Evolutionary conservation across 2,329 filamentous ascomycete genomes (phyloP), one percentile per base, ranked within the genome.

Genomic region (Fusarium setosum): DNA sequence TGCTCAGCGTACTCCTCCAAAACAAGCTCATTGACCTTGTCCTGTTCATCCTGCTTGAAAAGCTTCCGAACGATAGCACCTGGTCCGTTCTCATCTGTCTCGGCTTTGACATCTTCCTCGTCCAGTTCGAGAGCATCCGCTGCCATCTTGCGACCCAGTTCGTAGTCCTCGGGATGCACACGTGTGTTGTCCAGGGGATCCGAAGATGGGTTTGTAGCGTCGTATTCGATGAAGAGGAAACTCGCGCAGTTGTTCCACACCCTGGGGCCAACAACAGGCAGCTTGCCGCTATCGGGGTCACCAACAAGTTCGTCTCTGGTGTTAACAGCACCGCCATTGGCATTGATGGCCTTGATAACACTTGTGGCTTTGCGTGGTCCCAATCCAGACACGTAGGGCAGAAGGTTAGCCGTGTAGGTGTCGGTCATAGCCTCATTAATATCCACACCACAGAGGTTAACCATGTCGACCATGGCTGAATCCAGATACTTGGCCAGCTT

Each of bases 191-290:
- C 96, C 23, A 99, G 85, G 59, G 96, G 97, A 75, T 99, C 96
- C 1, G 94, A 93, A 13, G 92, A 86, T 2, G 90, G 86, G 70
- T 93, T 93, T 13, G 90, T 89, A n/a, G 88, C 85, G 67, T 97
- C 94, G 73, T 93, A 97, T 53, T 92, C 90, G 61, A 99, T 92
- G 74, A 89, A 96, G 32, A 99, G 81, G 81, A 98, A 98, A 81
- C 94, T 97, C 57, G 96, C 94, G 74, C 94, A 97, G 77, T 99
- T 99, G 77, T 94, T 94, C 90, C 93, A 99, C 21, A 98, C 94
- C 65, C 92, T 91, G 12, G 93, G 91, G 2, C 94, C 93, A 72
- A 98, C 93, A 4, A 96, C 92, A 0, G 91, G 90, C 6, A 91
- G 74, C 75, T 91, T 90, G 68, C 90, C 90, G 68, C 89, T 90